A percentile compares a stretch with the other conserved stretches of the same genome.
phyloP scores from a whole-genome alignment of 352 stramenopile genomes.

The Globisporangium sylvaticum region DNA sequence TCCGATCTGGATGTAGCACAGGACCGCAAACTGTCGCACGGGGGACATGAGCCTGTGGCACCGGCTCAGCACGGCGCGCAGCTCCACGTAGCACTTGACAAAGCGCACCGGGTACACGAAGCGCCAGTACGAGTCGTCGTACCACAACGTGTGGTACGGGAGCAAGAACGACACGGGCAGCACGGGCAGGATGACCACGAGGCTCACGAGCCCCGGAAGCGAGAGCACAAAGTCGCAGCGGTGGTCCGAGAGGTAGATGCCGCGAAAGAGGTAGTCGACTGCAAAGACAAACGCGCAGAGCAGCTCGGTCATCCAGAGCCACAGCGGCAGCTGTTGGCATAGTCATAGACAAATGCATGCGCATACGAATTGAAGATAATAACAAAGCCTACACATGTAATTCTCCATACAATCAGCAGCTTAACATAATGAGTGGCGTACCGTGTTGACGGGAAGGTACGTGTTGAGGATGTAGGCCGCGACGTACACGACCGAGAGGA shows the following conservation, averaged over 20 bases:
- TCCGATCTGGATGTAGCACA: conserved; percentile 81
- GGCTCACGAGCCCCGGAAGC: conserved; percentile 43
- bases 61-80: conserved; percentile 67
- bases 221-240: conserved; percentile 68
- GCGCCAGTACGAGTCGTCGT: conserved; percentile 66
- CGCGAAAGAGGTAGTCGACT: conserved; percentile 67
- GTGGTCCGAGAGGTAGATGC: conserved; percentile 64
- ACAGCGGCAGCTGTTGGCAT: conserved; percentile 44
- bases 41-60: conserved; percentile 80
- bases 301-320: conserved; percentile 69
- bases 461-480: conserved; percentile 74
- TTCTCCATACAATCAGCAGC: neutral
- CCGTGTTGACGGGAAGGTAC: conserved; percentile 61
- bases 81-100: conserved; percentile 76
- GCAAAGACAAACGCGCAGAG: conserved; percentile 60
- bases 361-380: neutral
- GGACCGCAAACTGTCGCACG: conserved; percentile 71
- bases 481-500: conserved; percentile 56
- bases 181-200: conserved; percentile 69
- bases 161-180: conserved; percentile 75
- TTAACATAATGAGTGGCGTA: conserved; percentile 14
- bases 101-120: conserved; percentile 85
- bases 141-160: conserved; percentile 75
- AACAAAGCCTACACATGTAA: neutral
- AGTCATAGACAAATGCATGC: neutral